These are phyloP conservation scores for Aspergillus bridgeri DNA, from an alignment of 495 filamentous ascomycete genomes.

Conservation along the genomic window DNA sequence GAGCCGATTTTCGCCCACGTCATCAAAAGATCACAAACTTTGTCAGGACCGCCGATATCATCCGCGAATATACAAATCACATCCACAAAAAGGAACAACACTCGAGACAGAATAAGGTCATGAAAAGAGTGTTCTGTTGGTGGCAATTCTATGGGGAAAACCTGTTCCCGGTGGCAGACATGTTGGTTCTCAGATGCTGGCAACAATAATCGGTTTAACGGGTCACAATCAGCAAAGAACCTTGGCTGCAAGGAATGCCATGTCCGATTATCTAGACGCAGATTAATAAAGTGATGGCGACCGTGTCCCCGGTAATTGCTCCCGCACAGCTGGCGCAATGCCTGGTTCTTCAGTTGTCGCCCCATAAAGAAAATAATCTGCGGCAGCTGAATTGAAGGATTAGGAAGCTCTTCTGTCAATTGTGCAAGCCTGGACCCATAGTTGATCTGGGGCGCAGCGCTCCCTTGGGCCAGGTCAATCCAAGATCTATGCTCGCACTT, in stretches of 20 bases:
- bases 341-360: slow-evolving; percentile 7
- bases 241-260: slow-evolving; percentile 6
- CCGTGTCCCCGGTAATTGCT: slow-evolving; percentile 7
- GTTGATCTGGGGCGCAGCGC: not conserved
- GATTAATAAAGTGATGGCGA: slow-evolving; percentile 6
- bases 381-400: slow-evolving; percentile 4
- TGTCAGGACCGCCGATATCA: slow-evolving; percentile 10
- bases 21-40: slow-evolving; percentile 1
- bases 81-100: slow-evolving; percentile 9
- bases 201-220: not conserved
- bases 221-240: slow-evolving; percentile 13
- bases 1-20: slow-evolving; percentile 8
- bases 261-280: slow-evolving; percentile 11
- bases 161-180: slow-evolving; percentile 5
- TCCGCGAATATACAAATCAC: slow-evolving; percentile 16
- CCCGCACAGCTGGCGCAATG: slow-evolving; percentile 11
- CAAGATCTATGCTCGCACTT: slow-evolving; percentile 7
- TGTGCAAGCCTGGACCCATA: slow-evolving; percentile 3
- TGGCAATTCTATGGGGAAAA: slow-evolving; percentile 2
- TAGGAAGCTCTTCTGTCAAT: slow-evolving; percentile 6
- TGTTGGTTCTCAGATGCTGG: not conserved
- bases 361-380: slow-evolving; percentile 14
- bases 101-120: slow-evolving; percentile 8
- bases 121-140: slow-evolving; percentile 2
- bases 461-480: slow-evolving; percentile 3